Evolutionary conservation across 2,329 filamentous ascomycete species (phyloP), one percentile per base, ranked within the genome.

Genomic region (Sarocladium brachiariae): DNA sequence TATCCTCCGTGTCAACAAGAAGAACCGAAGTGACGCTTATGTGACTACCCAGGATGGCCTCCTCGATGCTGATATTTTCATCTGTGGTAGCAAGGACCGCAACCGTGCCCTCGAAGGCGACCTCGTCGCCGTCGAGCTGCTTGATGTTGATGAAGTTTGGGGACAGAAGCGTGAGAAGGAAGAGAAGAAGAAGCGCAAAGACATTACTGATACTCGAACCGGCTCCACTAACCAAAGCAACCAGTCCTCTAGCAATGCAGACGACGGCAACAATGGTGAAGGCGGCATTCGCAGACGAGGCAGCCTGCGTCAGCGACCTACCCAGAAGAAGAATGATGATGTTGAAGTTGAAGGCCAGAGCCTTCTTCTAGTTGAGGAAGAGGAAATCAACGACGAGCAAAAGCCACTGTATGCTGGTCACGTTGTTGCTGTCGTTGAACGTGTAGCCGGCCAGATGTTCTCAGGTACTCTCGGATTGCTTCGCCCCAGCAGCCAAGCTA

Each of bases 171-270:
- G 90, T 51, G 93, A 99, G 69, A 99, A 99, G 69, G 93, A 99
- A 71, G 93, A 99, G 69, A 99, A 99, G 80, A 99, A 99, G 82
- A 99, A 97, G 76, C 88, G 93, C 68, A 99, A 99, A 77, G 93
- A 99, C 63, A 95, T 96, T 53, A 95, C 90, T 30, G 93, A 97
- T 65, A 91, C 89, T 53, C 84, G 92, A 57, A 82, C 81, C 49
- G 85, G 85, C 57, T 86, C 86, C 55, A 86, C 81, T 57, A 88
- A 83, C 61, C 86, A 86, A 56, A 83, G 83, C 55, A 83, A 80
- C 61, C 79, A 86, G 64, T 78, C 79, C 56, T 74, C 75, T 51
- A 70, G 73, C 37, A 81, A 78, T 59, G 79, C 78, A 53, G 84
- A 86, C 50, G 80, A 84, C 37, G 71, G 72, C 53, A 78, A 78